Evolutionary conservation across 495 filamentous ascomycete species (phyloP), one percentile per base, ranked within the genome.

Genomic region (Neurospora sp.): DNA sequence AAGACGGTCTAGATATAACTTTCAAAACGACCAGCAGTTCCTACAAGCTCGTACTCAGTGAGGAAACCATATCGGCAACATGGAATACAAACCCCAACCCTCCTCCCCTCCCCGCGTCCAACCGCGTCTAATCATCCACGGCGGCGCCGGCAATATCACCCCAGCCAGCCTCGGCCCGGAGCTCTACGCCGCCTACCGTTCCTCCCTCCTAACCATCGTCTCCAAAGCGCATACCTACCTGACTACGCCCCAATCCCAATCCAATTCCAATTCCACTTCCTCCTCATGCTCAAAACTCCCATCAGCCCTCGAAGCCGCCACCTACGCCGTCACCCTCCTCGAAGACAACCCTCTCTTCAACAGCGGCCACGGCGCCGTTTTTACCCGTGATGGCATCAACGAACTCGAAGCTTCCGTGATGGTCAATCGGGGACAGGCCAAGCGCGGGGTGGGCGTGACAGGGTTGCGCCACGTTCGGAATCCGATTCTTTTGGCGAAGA

Each of bases 391-490:
- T 69, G 94, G 94, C 9, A 88, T 88, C 71, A 94, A 93, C 80
- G 94, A 97, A 80, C 89, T 97, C 75, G 94, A 97, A 80, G 91
- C 94, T 39, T 92, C 89, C n/a, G 86, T 97, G 37, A 97, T 97
- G 94, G 92, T 96, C 0, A 90, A 90, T 4, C 83, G 84, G n/a
- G 90, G 89, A 1, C 80, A 83, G 45, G 87, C 88, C 38, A 97
- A 97, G 82, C 86, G 93, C 35, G 93, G 90, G 20, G 91, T 90
- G 0, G 92, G 91, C 12, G 88, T 93, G 9, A 93, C 92, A 78
- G 86, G 92, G 6, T 75, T 97, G 22, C 85, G 85, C 35, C 86
- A 84, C 31, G 90, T 95, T 16, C 91, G 90, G 77, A 94, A 97
- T 75, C 94, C 94, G 0, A 91, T 97, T 61, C 81, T 86, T 71